Evolutionary conservation across 495 filamentous ascomycete genomes (phyloP), one percentile per base, ranked within the genome.

Genomic region (Neurospora cerealis): DNA sequence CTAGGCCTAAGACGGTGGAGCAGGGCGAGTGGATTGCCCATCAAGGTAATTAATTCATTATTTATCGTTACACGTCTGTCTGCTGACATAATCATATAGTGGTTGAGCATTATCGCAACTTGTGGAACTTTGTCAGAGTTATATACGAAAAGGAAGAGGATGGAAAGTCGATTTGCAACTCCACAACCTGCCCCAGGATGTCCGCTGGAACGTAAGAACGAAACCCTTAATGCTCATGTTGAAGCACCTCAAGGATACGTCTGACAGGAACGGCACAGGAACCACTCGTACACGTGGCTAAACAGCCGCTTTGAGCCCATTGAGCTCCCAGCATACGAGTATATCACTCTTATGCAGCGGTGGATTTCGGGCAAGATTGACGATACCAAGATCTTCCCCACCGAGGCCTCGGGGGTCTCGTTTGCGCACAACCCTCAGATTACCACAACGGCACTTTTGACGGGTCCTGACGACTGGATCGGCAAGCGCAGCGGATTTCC

Each of bases 351-450:
- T 32, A 95, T 98, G 80, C 93, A 97, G 81, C 93, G 92, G 69
- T 98, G 94, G 94, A 95, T 97, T 75, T 90, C 91, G 70, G 92
- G 92, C 82, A 98, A 97, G 85, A 92, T 97, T 71, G 90, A 93
- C 76, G 94, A 97, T 80, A 88, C 87, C 21, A 87, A 90, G 76
- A 91, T 95, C 82, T 97, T 98, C 82, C 94, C 94, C 5, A 96
- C 92, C 42, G 91, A 92, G 72, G 79, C 86, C 15, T 88, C 88
- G 34, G 83, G 85, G 32, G 86, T 87, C 54, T 87, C 86, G 0
- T 88, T 81, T 76, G 85, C 91, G 11, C 85, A 87, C 75, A 88
- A 86, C 74, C 81, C 85, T 39, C 87, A 86, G 24, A 87, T 87
- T 70, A 83, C 83, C 36, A 91, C 88, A 28, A 90, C 88, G 21